Percentiles rank a stretch among this genome's conserved stretches.
Evolutionary conservation across 129 eudicot species (phyloP).

Genomic region (Gnaphalium uliginosum): DNA sequence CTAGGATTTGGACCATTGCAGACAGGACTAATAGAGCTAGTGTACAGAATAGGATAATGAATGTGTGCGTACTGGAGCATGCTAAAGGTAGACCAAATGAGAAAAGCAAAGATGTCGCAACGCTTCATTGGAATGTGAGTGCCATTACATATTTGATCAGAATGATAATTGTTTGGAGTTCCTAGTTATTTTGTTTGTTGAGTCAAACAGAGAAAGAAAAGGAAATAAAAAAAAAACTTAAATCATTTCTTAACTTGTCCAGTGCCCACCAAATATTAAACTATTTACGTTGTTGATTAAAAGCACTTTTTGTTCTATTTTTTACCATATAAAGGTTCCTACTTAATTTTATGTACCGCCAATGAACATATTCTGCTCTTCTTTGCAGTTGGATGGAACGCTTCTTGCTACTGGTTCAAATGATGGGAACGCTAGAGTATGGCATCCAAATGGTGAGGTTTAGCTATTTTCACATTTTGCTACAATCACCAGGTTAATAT

Average conservation of each 20-base stretch:
- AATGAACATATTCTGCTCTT: conserved; percentile 8
- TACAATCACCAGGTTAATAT: conserved; percentile 13
- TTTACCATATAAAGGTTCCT: not conserved
- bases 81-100: conserved; percentile 34
- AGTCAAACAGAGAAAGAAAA: too few species aligned
- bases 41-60: conserved; percentile 19
- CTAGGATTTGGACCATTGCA: conserved; percentile 57
- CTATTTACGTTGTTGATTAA: not conserved
- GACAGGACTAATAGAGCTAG: conserved; percentile 26
- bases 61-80: conserved; percentile 45
- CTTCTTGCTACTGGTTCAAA: conserved; percentile 63
- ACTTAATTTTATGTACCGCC: not conserved
- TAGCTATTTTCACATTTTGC: not conserved
- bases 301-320: not conserved
- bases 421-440: conserved; percentile 65
- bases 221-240: too few species aligned
- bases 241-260: not conserved
- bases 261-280: not conserved
- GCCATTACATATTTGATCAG: conserved; percentile 2
- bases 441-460: conserved; percentile 51
- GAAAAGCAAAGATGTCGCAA: conserved; percentile 38
- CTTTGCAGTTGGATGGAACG: conserved; percentile 56
- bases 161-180: conserved; percentile 4
- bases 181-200: too few species aligned
- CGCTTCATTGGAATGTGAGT: conserved; percentile 74